Evolutionary conservation across 2,329 filamentous ascomycete genomes (phyloP), one percentile per base, ranked within the genome.

Genomic region (Talaromyces sp.): DNA sequence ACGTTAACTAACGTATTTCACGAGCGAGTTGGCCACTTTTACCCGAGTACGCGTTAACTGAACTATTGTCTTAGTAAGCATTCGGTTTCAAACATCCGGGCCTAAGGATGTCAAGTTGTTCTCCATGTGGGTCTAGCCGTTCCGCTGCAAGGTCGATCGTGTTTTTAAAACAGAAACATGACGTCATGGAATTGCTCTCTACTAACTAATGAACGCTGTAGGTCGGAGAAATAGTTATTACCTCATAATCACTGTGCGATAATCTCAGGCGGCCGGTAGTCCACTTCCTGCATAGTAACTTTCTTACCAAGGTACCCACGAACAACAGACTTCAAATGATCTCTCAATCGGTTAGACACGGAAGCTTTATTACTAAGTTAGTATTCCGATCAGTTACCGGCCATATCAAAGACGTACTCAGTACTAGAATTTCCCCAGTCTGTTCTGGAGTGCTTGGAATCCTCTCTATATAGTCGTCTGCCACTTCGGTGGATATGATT

Each of bases 401-500:
- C 16, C 9, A 2, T 45, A 45, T 45, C 0, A 45, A 45, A 45
- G 41, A 45, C 14, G 3, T 45, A 45, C 16, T 45, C 3, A 45
- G 41, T 45, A 45, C 19, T 7, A 45, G 41, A 45, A 45, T 45
- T 16, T 45, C 69, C 70, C 68, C 70, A 61, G 71, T 68, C 41
- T 16, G 8, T 49, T 60, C 43, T 47, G 3, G 41, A 37, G 27
- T 39, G 70, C 65, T 52, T 70, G 58, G 22, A 57, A 60, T 67
- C 66, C 59, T 50, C 70, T 67, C n/a, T 31, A 72, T 71, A 58
- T 68, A 67, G 33, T 70, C 58, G 39, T 68, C 66, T 50, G 67
- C 69, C 33, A 66, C 68, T 63, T 73, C 68, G 19, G 67, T 58
- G 7, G 64, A 68, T 41, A 73, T 65, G 39, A 73, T 70, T 22